Evolutionary conservation across 495 filamentous ascomycete species (phyloP).

Genomic region (Lasiosphaeria hispida): DNA sequence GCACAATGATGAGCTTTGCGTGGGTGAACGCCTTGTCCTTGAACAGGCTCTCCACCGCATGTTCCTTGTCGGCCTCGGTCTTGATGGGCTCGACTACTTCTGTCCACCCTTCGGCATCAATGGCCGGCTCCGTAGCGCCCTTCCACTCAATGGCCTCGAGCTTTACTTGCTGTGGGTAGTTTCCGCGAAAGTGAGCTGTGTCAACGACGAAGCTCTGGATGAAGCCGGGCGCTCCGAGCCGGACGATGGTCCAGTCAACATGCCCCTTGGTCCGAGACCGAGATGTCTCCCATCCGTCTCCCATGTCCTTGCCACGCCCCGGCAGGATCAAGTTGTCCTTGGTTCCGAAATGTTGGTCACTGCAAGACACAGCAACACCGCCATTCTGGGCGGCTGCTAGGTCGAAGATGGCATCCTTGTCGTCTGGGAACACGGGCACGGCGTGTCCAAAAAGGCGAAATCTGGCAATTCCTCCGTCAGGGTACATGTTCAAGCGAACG

Average conservation of each 20-base stretch:
- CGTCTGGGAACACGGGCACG: slow-evolving; percentile 65
- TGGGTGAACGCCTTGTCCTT: slow-evolving; percentile 64
- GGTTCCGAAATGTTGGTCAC: slow-evolving; percentile 83
- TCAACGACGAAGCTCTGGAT: slow-evolving; percentile 76
- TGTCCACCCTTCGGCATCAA: slow-evolving; percentile 66
- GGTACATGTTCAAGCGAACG: slow-evolving; percentile 84
- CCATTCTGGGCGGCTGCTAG: slow-evolving; percentile 80
- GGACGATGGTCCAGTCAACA: slow-evolving; percentile 81
- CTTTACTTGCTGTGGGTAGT: slow-evolving; percentile 77
- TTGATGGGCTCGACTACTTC: slow-evolving; percentile 64
- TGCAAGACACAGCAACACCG: slow-evolving; percentile 70
- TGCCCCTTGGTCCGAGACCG: slow-evolving; percentile 73
- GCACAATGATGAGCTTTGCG: slow-evolving; percentile 86
- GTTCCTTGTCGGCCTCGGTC: slow-evolving; percentile 78
- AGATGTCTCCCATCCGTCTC: slow-evolving; percentile 92
- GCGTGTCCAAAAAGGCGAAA: slow-evolving; percentile 80
- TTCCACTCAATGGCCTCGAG: slow-evolving; percentile 63
- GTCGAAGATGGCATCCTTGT: slow-evolving; percentile 66
- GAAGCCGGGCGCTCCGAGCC: slow-evolving; percentile 67
- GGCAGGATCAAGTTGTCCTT: slow-evolving; percentile 82
- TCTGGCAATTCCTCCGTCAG: slow-evolving; percentile 89
- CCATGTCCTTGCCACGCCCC: slow-evolving; percentile 86
- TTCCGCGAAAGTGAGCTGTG: slow-evolving; percentile 86
- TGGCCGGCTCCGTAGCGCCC: slow-evolving; percentile 51
- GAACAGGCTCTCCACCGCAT: slow-evolving; percentile 60